phyloP scores from a whole-genome alignment of 2,329 filamentous ascomycete species.

The Calonectria henricotiae region DNA sequence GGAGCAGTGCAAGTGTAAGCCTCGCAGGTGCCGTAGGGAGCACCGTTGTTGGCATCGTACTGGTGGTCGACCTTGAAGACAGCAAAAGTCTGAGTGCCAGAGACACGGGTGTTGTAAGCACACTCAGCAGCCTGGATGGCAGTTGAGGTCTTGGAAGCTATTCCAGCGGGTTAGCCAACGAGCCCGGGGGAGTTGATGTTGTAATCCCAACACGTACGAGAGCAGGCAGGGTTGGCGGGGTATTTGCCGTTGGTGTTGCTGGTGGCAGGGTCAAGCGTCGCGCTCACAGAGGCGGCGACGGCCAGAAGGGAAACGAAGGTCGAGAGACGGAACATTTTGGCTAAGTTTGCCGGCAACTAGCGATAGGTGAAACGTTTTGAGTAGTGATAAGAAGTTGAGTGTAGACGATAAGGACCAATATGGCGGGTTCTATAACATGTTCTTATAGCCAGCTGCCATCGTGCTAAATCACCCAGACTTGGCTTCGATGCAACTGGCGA shows the following conservation, averaged over 20 bases:
- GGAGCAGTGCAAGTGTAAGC: slow-evolving; percentile 48
- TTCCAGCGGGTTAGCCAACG: neutral
- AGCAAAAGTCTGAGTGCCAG: slow-evolving; percentile 49
- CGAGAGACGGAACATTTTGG: slow-evolving; percentile 46
- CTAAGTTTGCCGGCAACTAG: slow-evolving; percentile 3
- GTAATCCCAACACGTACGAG: slow-evolving; percentile 32
- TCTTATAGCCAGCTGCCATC: slow-evolving; percentile 16
- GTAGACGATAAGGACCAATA: slow-evolving; percentile 17
- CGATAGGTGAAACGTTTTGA: neutral
- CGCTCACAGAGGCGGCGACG: slow-evolving; percentile 43
- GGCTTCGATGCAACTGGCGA: neutral
- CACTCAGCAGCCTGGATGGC: slow-evolving; percentile 51
- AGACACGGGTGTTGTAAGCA: slow-evolving; percentile 50
- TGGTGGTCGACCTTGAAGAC: slow-evolving; percentile 49
- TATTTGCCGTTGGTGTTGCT: slow-evolving; percentile 51
- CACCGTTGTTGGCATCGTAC: slow-evolving; percentile 49
- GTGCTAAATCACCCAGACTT: slow-evolving; percentile 7
- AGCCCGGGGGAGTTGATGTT: neutral
- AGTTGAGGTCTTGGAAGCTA: slow-evolving; percentile 47
- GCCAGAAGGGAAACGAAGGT: slow-evolving; percentile 47
- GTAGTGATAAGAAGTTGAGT: neutral
- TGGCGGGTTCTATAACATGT: neutral
- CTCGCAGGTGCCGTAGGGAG: slow-evolving; percentile 47
- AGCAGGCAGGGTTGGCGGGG: slow-evolving; percentile 44
- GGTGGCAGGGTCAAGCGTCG: slow-evolving; percentile 48